These are phyloP conservation scores for Cutaneotrichosporon cyanovorans DNA, from an alignment of 1,284 basidiomycete species.

Conservation along the genomic window DNA sequence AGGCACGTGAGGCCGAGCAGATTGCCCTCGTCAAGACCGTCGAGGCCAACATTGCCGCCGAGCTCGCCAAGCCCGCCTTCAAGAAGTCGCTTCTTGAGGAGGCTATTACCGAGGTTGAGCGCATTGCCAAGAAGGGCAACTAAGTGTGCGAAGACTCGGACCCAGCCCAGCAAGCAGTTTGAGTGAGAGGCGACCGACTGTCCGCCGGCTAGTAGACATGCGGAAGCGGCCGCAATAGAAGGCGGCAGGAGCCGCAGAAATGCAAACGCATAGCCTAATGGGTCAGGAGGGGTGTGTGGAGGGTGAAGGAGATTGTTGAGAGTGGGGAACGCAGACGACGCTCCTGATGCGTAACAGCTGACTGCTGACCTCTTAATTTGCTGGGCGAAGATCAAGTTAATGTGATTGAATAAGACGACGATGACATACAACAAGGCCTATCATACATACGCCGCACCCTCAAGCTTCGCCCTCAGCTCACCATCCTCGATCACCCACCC, in stretches of 20 bases:
- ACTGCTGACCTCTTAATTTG: too few relatives aligned
- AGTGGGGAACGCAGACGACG: too few relatives aligned
- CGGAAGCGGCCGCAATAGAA: neutral
- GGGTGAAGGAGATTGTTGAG: neutral
- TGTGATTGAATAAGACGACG: too few relatives aligned
- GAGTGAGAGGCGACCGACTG: too few relatives aligned
- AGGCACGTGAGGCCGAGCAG: constrained; percentile 94
- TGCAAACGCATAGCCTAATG: constrained; percentile 7
- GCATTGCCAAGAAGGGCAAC: constrained; percentile 55
- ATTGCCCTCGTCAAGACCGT: constrained; percentile 77
- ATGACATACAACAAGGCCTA: too few relatives aligned
- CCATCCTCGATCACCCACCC: constrained; percentile 30
- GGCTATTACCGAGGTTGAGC: constrained; percentile 85
- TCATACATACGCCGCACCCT: too few relatives aligned
- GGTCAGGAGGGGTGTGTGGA: neutral
- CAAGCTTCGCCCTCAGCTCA: neutral
- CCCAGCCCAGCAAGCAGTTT: neutral
- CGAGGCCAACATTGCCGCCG: constrained; percentile 75
- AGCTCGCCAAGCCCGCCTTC: constrained; percentile 80
- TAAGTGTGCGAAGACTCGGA: neutral
- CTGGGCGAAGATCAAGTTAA: too few relatives aligned
- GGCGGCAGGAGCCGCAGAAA: constrained; percentile 1
- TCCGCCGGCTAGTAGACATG: too few relatives aligned
- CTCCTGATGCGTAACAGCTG: too few relatives aligned
- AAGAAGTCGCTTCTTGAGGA: constrained; percentile 83